These are phyloP conservation scores for Saccharum hybrid DNA, from an alignment of 202 grass and related monocot species.

Conservation along the genomic window DNA sequence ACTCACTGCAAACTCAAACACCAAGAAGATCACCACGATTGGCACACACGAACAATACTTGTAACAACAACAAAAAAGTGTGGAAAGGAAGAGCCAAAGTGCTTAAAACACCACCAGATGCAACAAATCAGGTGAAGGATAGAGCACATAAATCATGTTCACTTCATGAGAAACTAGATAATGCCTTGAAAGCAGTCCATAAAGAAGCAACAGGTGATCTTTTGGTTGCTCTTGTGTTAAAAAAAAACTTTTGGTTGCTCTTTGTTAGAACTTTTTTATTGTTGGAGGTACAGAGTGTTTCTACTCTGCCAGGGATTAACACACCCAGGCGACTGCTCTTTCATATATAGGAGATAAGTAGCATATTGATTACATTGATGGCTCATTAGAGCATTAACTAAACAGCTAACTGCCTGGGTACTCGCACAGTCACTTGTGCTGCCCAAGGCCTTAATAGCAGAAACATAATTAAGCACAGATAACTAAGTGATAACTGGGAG, in stretches of 20 bases:
- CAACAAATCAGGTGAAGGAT: constrained; percentile 29
- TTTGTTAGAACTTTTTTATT: constrained; percentile 28
- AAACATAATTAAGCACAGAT: too few relatives aligned
- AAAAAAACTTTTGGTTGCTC: constrained; percentile 20
- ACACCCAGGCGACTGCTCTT: too few relatives aligned
- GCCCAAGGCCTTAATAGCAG: too few relatives aligned
- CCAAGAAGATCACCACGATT: constrained; percentile 54
- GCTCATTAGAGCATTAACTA: too few relatives aligned
- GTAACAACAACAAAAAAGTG: constrained; percentile 14
- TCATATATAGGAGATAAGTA: too few relatives aligned
- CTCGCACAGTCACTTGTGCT: too few relatives aligned
- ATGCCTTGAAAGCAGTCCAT: constrained; percentile 3
- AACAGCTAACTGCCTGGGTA: too few relatives aligned
- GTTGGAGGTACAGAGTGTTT: too few relatives aligned
- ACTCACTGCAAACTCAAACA: constrained; percentile 32
- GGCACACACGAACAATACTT: constrained; percentile 9
- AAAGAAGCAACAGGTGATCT: constrained; percentile 44
- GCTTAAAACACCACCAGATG: constrained; percentile 6
- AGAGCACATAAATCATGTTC: constrained; percentile 15
- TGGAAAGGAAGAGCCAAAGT: constrained; percentile 34
- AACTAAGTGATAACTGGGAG: too few relatives aligned
- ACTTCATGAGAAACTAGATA: constrained; percentile 11
- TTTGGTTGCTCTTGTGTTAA: constrained; percentile 16
- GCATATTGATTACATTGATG: too few relatives aligned
- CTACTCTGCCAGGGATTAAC: too few relatives aligned